Evolutionary conservation across 805 yeast species (phyloP), one percentile per base, ranked within the genome.

Genomic region (Barnettozyma sucrosica): DNA sequence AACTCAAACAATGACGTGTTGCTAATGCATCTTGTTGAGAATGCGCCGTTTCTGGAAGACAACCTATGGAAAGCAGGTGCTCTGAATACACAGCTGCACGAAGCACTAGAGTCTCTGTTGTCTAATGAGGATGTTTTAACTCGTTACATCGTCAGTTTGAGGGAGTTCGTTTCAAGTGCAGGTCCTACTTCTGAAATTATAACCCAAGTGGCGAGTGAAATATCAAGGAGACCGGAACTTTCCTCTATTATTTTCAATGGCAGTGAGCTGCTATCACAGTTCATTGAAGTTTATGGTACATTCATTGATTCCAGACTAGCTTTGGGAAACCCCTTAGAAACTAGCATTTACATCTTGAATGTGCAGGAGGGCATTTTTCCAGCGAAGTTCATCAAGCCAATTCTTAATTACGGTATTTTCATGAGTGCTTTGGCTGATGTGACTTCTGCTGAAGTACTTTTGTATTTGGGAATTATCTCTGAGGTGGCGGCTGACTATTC

Each of bases 311-410:
- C 66, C 10, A 61, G 68, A 36, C 50, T 79, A 19, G 58, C 81
- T 0, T 56, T 77, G 23, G 74, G 79, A 0, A 78, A 77, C 53
- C 70, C 79, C 1, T 56, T 80, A 41, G 73, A 66, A 23, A 64
- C 68, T 11, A 73, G 68, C 46, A 62, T 74, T 2, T 70, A 68
- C 43, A 23, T 67, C 1, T 42, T 65, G 7, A 10, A 42, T 3
- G 40, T 45, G 1, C n/a, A 44, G 3, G 56, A 55, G 1, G 43
- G 37, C 2, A 10, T 43, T 0, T 53, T 58, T 41, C 50, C 57
- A 20, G 25, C 57, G 34, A 42, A 44, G 0, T 18, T 42, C 10
- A 36, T 64, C 7, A 41, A 47, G 18, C 51, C 55, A 23, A 25
- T 59, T 2, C 45, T 67, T 10, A 56, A 55, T 20, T 58, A 55